Conservation (phyloP, 371 early-diverging fungal species). For the Parasitella parasitica region DNA sequence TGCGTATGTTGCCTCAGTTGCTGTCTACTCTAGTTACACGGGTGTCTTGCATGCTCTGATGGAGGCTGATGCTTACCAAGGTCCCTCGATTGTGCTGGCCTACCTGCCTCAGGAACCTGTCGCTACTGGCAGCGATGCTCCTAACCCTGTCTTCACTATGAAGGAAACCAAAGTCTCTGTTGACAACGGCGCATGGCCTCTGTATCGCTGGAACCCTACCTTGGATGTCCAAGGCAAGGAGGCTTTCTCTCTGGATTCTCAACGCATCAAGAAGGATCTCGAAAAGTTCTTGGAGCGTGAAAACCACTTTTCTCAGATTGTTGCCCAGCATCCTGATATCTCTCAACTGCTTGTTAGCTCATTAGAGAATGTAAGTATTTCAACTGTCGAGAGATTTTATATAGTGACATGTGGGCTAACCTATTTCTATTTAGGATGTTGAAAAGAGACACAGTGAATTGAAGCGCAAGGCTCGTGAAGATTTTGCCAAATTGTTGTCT, state of each 20-base stretch:
- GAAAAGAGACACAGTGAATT: constrained; percentile 53
- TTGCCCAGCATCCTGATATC: constrained; percentile 63
- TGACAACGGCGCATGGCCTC: constrained; percentile 89
- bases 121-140: constrained; percentile 11
- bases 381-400: no score
- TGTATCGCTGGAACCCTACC: constrained; percentile 91
- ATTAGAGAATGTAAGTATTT: constrained; percentile 42
- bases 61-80: constrained; percentile 89
- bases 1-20: constrained; percentile 88
- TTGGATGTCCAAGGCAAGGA: constrained; percentile 58
- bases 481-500: constrained; percentile 67
- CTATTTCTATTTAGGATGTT: constrained; percentile 35
- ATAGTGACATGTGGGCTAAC: no score
- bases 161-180: constrained; percentile 89
- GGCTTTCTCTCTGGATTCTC: constrained; percentile 83
- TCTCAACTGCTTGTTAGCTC: constrained; percentile 52
- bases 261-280: constrained; percentile 79
- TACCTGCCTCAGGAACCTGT: constrained; percentile 70
- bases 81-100: constrained; percentile 87
- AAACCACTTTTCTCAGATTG: constrained; percentile 75
- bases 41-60: constrained; percentile 83
- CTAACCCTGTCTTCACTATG: constrained; percentile 63
- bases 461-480: constrained; percentile 57
- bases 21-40: constrained; percentile 82
- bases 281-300: constrained; percentile 82